Base-by-base conservation (phyloP, 768 basidiomycete species). In the Amanita pallidorosea region DNA sequence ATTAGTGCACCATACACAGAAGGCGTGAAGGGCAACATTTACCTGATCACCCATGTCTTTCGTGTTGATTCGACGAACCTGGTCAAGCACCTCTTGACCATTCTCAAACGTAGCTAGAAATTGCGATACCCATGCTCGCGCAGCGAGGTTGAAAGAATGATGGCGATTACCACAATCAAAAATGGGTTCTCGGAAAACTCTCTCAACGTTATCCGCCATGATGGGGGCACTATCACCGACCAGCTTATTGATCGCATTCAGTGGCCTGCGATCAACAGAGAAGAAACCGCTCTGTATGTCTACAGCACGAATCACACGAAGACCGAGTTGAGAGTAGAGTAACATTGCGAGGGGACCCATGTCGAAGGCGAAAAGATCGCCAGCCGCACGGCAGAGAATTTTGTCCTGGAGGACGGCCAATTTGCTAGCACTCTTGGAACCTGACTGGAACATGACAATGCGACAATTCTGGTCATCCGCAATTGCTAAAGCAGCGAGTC, bases 251-350 rank as follows among this genome's bases (percentile, higher is more conserved):
- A 82, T 71, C 0, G 71, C 65, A 2, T 60, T 62, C 6, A 72
- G 47, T 5, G 77, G 73, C 34, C 66, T 65, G 27, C 75, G 70
- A 44, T 65, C 60, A 5, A 60, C 53, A 7, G 65, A 65, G 6
- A 67, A 63, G 56, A 74, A 73, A 2, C 67, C 72, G 4, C 75
- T 76, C 55, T 83, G 80, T 18, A 85, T 70, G 57, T 83, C 80
- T 35, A 83, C 60, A n/a, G 69, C 80, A 27, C 73, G 69, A 6
- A 62, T 58, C 38, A 83, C 56, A 35, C 70, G 70, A 20, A 82
- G 55, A 2, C 60, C 57, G 38, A 70, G 61, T 35, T 75, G 69
- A 33, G 53, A 56, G 56, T 69, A 74, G 5, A 85, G 65, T 0
- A 73, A 67, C 60, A 81, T 67, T 0, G 73, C 67, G 13, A 83